These are phyloP conservation scores for Kwoniella shivajii DNA, from an alignment of 1,284 basidiomycete species.

Conservation along the genomic window DNA sequence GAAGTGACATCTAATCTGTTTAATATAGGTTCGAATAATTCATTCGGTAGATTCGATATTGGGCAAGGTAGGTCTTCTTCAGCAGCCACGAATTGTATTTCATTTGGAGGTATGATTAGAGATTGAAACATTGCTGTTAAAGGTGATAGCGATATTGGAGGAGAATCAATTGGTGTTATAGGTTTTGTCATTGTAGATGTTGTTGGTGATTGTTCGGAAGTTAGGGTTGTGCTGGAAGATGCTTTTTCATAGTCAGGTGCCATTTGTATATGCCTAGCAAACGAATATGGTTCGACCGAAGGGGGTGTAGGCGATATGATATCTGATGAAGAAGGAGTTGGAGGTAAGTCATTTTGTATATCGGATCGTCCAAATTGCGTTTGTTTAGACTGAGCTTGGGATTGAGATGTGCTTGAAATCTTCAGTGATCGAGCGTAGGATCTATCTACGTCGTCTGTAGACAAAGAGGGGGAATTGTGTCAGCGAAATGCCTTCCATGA, in stretches of 20 bases:
- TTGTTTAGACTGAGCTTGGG: background rate
- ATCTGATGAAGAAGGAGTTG: conserved; percentile 35
- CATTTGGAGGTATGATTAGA: conserved; percentile 14
- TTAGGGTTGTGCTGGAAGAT: background rate
- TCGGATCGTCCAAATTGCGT: too few relatives aligned
- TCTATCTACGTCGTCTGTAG: conserved; percentile 42
- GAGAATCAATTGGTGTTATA: too few relatives aligned
- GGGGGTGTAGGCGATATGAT: conserved; percentile 41
- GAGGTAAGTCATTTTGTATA: conserved; percentile 2
- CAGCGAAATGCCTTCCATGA: too few relatives aligned
- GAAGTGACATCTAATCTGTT: conserved; percentile 60
- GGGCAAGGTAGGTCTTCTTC: conserved; percentile 64
- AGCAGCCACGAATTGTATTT: conserved; percentile 67
- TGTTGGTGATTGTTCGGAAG: background rate
- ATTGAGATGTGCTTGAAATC: background rate
- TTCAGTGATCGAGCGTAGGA: conserved; percentile 32
- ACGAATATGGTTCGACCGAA: conserved; percentile 41
- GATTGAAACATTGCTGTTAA: conserved; percentile 22
- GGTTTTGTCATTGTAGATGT: background rate
- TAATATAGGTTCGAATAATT: conserved; percentile 71
- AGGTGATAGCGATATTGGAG: conserved; percentile 13
- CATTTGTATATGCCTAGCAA: conserved; percentile 48
- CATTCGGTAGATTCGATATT: conserved; percentile 68
- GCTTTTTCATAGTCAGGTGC: conserved; percentile 46
- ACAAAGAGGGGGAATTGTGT: too few relatives aligned